Conservation (phyloP, 164 flowering plant species). For the Magnolia sinica region DNA sequence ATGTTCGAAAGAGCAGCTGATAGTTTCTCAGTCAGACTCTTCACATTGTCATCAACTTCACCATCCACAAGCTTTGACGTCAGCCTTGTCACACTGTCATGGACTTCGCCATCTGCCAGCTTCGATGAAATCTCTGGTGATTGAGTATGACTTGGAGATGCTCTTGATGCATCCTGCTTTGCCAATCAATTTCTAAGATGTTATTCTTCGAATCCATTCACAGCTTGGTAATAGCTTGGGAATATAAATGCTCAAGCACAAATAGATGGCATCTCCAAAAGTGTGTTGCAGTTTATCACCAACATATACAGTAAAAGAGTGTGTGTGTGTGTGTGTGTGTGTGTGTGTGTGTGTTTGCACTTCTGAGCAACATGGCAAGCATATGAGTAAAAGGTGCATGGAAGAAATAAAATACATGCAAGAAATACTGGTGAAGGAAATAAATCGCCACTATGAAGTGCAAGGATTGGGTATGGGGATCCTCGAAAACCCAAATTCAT, state of each 20-base stretch:
- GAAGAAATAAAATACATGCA: background rate
- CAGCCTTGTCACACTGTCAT: slow-evolving; percentile 42
- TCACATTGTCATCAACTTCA: slow-evolving; percentile 41
- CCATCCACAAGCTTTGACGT: slow-evolving; percentile 36
- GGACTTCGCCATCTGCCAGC: slow-evolving; percentile 37
- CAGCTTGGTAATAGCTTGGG: background rate
- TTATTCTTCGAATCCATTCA: background rate
- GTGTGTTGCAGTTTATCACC: background rate
- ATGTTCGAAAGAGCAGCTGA: slow-evolving; percentile 76
- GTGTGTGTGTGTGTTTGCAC: no score
- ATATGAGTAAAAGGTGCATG: no score
- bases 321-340: background rate
- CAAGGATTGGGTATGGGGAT: no score
- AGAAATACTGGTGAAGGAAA: background rate
- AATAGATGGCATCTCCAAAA: background rate
- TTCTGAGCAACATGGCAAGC: no score
- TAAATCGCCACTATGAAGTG: no score
- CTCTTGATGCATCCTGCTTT: slow-evolving; percentile 34
- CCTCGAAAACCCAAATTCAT: no score
- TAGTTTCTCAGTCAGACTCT: slow-evolving; percentile 55
- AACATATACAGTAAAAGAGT: background rate
- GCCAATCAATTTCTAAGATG: background rate
- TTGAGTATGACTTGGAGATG: slow-evolving; percentile 51
- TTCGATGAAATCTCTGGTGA: slow-evolving; percentile 74
- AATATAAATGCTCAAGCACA: background rate